Evolutionary conservation across 768 basidiomycete species (phyloP), one percentile per base, ranked within the genome.

Genomic region (Tricholoma terreum): DNA sequence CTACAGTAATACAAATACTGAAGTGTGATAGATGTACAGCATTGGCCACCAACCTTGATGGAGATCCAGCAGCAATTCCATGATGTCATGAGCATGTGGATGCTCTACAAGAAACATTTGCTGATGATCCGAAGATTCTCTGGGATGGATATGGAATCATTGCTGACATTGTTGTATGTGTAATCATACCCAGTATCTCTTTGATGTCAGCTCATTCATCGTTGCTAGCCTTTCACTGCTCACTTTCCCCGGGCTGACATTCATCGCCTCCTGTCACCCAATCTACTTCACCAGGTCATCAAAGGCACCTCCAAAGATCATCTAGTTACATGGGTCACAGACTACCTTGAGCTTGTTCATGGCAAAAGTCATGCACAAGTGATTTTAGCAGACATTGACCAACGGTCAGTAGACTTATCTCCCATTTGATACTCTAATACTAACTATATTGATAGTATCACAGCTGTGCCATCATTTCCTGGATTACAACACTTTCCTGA

Each of bases 211-310:
- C n/a, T n/a, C n/a, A n/a, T n/a, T n/a, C n/a, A 21, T 42, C 10
- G 12, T 19, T 48, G 15, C 3, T 46, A 71, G 70, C 70, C 67
- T 2, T 72, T 72, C 36, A 72, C 70, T 24, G 54, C 57, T 33
- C 45, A 58, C 15, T 69, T 71, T 59, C 70, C 66, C 4, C 61
- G 62, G 4, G 68, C 69, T 9, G 69, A 73, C 42, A 72, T 72
- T 24, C 64, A 73, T 24, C 62, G 70, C 36, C 62, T 71, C 0
- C 38, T 73, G 6, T 49, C 69, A 6, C 66, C 71, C 6, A 65
- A 73, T 50, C 55, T 72, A 10, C 63, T 72, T 1, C 72, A 73
- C 57, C 72, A 73, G 54, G 21, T 72, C n/a, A 71, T 72, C 57
- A 71, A 71, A 46, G 67, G 70, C 6, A 60, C 63, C 0, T 72